Base-by-base conservation (phyloP, 2,329 filamentous ascomycete species). In the Keithomyces neogunnii region DNA sequence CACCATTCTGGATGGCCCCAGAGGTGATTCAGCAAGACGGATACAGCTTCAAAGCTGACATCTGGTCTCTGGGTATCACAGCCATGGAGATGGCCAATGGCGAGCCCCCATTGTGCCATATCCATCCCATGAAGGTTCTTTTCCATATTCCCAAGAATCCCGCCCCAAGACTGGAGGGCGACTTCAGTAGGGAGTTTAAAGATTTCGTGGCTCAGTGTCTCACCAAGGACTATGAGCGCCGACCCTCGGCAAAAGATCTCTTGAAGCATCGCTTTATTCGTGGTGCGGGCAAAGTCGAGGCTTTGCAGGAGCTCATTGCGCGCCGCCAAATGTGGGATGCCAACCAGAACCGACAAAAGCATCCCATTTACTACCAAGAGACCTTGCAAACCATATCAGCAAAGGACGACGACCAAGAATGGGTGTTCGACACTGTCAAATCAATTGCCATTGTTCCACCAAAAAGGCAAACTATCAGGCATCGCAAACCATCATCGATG, bases 1-100 rank as follows among this genome's bases (percentile, higher is more conserved):
- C 92, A 0, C 93, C 93, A 0, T 96, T 95, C 65, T 96, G 90
- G 90, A 95, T 96, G 90, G 90, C 90, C 1, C 90, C 90, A 1
- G 90, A 96, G 65, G 90, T 96, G 36, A 96, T 96, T 59, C 86
- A 95, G 66, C 89, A 95, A 69, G 82, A 88, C 56, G 81, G 80
- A 13, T 84, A 83, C 56, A 89, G 92, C 66, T 93, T 89, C 73
- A 93, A 93, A 69, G 90, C 90, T 5, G 90, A 96, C 63, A 90
- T 96, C 52, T 96, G 90, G 90, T 95, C 89, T 0, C 71, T 96
- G 44, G 90, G 90, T 6, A 95, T 96, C 61, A 95, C 89, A 0
- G 90, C 90, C 10, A 89, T 95, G 69, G 90, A 96, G 66, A 78
- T 96, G 73, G 86, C 89, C 35, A 82, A 89, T 49, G 90, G 90